phyloP scores from a whole-genome alignment of 805 yeast species.

The Priceomyces castillae region DNA sequence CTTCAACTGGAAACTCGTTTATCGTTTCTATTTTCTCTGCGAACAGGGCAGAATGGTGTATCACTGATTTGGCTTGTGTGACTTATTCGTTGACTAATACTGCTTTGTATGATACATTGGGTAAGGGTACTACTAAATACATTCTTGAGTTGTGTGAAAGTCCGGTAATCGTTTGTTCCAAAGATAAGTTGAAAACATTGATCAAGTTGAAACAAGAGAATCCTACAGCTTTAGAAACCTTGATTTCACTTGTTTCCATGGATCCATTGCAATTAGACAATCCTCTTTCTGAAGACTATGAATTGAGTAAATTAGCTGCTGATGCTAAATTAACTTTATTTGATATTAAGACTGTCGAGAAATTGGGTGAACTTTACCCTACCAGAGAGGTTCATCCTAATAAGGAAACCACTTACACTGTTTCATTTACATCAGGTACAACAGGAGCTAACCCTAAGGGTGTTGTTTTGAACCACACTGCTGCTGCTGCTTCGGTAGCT shows the following conservation, averaged over 20 bases:
- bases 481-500: conserved; percentile 46
- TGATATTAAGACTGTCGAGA: conserved; percentile 33
- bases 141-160: conserved; percentile 60
- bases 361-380: conserved; percentile 30
- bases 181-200: conserved; percentile 28
- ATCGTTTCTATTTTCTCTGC: conserved; percentile 55
- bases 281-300: conserved; percentile 12
- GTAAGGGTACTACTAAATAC: conserved; percentile 58
- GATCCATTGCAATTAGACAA: conserved; percentile 35
- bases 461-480: conserved; percentile 53
- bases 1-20: conserved; percentile 32
- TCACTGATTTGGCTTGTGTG: conserved; percentile 66
- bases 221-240: conserved; percentile 23
- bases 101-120: conserved; percentile 36
- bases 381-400: conserved; percentile 42
- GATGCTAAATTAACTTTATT: conserved; percentile 15
- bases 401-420: conserved; percentile 51
- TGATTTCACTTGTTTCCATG: conserved; percentile 38
- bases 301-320: conserved; percentile 18
- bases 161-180: conserved; percentile 45
- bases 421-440: conserved; percentile 74
- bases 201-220: conserved; percentile 25
- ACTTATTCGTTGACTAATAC: conserved; percentile 41
- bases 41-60: conserved; percentile 66
- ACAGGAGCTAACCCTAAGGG: conserved; percentile 71